Conservation (phyloP, 1,284 basidiomycete species). For the Pulveroboletus sp. region DNA sequence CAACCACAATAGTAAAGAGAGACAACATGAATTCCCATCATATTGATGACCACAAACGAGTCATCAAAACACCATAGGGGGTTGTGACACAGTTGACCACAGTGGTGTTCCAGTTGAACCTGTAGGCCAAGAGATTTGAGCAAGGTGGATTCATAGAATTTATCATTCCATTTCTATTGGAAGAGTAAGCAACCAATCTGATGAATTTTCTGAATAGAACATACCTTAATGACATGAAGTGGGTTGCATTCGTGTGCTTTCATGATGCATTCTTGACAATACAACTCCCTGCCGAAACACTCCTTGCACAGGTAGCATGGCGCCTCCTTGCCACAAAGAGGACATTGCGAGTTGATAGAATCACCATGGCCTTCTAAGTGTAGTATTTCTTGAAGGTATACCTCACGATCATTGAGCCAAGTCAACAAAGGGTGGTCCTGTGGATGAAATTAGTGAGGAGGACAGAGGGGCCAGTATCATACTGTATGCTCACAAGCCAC, state of each 20-base stretch:
- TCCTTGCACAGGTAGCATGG: neutral
- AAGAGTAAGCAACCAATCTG: neutral
- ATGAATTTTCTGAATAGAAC: neutral
- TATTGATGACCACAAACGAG: neutral
- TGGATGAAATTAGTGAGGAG: too few relatives aligned
- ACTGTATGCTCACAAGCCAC: too few relatives aligned
- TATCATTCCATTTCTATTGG: neutral
- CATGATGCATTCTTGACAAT: neutral
- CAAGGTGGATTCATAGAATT: neutral
- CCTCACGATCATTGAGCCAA: neutral
- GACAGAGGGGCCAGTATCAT: too few relatives aligned
- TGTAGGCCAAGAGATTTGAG: neutral
- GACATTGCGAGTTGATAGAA: neutral
- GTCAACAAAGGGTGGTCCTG: neutral
- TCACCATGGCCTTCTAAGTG: neutral
- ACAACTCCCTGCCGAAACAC: neutral
- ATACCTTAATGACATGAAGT: neutral
- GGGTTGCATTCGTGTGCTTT: neutral
- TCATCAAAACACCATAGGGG: neutral
- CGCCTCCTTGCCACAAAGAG: neutral
- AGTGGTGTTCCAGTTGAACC: neutral
- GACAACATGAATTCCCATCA: constrained; percentile 11
- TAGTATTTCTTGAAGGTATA: neutral
- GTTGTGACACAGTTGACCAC: neutral
- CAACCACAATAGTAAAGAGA: constrained; percentile 27